Conservation (phyloP, 306 rosid genomes). For the Vigna reflexopilosa region DNA sequence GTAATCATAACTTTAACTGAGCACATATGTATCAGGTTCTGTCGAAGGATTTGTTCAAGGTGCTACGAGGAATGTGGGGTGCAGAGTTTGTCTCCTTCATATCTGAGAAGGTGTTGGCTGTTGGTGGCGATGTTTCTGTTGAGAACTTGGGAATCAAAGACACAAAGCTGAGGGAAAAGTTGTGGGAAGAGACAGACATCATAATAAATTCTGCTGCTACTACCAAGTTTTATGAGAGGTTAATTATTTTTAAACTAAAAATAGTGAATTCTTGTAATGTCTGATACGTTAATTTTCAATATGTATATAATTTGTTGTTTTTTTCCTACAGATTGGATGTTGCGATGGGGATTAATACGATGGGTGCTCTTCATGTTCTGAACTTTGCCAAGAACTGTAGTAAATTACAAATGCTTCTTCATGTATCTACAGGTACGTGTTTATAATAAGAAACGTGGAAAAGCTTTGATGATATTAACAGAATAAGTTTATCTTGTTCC, state of each 20-base stretch:
- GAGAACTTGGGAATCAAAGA: constrained; percentile 40
- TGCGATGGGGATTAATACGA: constrained; percentile 42
- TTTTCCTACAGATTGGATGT: constrained; percentile 21
- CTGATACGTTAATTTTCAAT: too few species aligned
- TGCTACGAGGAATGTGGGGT: constrained; percentile 6
- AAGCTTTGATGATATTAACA: too few species aligned
- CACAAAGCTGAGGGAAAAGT: neutral
- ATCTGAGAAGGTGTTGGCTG: neutral
- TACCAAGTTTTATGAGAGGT: constrained; percentile 49
- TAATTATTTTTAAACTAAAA: too few species aligned
- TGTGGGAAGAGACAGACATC: constrained; percentile 27
- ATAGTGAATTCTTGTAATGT: too few species aligned
- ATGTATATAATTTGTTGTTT: too few species aligned
- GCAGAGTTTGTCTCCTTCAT: neutral
- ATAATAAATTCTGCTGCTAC: constrained; percentile 43
- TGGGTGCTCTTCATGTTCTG: constrained; percentile 39
- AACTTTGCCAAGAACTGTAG: constrained; percentile 47
- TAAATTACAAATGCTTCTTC: neutral
- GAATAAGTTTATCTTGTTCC: too few species aligned
- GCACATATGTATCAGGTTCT: constrained; percentile 12
- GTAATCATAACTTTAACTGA: too few species aligned
- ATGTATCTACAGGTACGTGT: neutral
- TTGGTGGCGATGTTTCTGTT: neutral
- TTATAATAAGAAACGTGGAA: too few species aligned
- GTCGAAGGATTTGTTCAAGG: constrained; percentile 45